phyloP scores from a whole-genome alignment of 148 eudicot genomes.

The Euryodendron excelsum region DNA sequence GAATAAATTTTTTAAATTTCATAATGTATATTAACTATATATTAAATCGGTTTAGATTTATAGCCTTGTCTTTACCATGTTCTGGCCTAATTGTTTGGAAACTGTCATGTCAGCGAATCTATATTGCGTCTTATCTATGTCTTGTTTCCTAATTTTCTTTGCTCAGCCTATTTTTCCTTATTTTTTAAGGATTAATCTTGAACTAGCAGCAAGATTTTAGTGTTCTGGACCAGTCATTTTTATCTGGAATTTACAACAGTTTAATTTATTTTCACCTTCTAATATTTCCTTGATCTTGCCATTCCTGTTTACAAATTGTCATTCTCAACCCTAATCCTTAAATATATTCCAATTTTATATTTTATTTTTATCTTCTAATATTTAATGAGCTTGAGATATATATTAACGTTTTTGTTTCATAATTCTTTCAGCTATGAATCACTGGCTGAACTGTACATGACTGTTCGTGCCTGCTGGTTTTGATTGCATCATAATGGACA shows the following conservation, averaged over 20 bases:
- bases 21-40: not conserved
- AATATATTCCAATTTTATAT: not conserved
- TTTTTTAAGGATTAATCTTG: not conserved
- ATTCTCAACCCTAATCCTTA: not conserved
- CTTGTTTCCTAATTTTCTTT: not conserved
- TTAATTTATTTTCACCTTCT: not conserved
- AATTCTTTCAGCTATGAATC: constrained; percentile 1
- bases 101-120: not conserved
- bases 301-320: not conserved
- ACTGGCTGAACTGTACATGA: not conserved
- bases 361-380: not conserved
- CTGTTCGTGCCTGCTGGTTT: not conserved
- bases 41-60: not conserved
- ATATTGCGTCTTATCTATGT: not conserved
- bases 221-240: not conserved
- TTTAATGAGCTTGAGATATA: not conserved
- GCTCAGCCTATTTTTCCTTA: not conserved
- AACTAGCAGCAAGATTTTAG: not conserved
- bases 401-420: not conserved
- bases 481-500: not conserved
- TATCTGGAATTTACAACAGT: not conserved
- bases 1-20: not conserved
- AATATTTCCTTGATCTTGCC: not conserved
- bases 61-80: not conserved
- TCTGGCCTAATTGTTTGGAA: not conserved